Conservation (phyloP, 2,329 filamentous ascomycete genomes). For the Cephalotrichum gorgonifer region DNA sequence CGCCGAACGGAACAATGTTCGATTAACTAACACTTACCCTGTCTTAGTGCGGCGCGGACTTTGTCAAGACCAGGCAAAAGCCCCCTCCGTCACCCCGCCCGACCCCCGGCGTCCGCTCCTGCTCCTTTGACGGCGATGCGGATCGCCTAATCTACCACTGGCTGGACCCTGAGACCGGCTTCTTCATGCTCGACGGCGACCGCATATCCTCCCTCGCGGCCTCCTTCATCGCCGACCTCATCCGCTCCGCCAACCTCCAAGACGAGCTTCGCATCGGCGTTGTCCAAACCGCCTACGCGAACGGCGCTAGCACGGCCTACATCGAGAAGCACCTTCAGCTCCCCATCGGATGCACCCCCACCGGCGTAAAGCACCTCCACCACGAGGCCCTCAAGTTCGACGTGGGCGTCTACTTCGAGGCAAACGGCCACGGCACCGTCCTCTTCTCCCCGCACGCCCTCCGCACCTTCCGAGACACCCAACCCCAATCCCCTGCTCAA, state of each 20-base stretch:
- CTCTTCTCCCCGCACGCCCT: slow-evolving; percentile 83
- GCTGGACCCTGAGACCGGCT: slow-evolving; percentile 68
- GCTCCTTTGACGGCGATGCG: slow-evolving; percentile 89
- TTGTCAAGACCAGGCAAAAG: slow-evolving; percentile 92
- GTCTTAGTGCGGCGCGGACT: slow-evolving; percentile 79
- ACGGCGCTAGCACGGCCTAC: slow-evolving; percentile 88
- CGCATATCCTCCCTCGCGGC: slow-evolving; percentile 92
- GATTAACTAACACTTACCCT: background rate
- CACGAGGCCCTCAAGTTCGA: slow-evolving; percentile 94
- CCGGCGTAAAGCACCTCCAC: slow-evolving; percentile 94
- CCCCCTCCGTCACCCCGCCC: slow-evolving; percentile 77
- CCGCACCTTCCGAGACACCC: slow-evolving; percentile 64
- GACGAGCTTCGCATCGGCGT: slow-evolving; percentile 83
- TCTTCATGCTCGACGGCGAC: slow-evolving; percentile 91
- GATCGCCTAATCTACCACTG: slow-evolving; percentile 96
- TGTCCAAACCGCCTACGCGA: slow-evolving; percentile 95
- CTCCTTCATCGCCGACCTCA: slow-evolving; percentile 84
- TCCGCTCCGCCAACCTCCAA: slow-evolving; percentile 66
- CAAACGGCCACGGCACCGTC: slow-evolving; percentile 94
- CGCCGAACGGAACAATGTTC: too few relatives aligned
- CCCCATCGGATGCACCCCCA: slow-evolving; percentile 85
- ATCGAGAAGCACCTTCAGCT: slow-evolving; percentile 80
- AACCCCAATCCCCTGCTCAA: slow-evolving; percentile 85
- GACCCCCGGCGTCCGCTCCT: slow-evolving; percentile 65
- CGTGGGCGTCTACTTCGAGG: slow-evolving; percentile 96